Evolutionary conservation across 2,329 filamentous ascomycete genomes (phyloP), one percentile per base, ranked within the genome.

Genomic region (Colletotrichum somersetense): DNA sequence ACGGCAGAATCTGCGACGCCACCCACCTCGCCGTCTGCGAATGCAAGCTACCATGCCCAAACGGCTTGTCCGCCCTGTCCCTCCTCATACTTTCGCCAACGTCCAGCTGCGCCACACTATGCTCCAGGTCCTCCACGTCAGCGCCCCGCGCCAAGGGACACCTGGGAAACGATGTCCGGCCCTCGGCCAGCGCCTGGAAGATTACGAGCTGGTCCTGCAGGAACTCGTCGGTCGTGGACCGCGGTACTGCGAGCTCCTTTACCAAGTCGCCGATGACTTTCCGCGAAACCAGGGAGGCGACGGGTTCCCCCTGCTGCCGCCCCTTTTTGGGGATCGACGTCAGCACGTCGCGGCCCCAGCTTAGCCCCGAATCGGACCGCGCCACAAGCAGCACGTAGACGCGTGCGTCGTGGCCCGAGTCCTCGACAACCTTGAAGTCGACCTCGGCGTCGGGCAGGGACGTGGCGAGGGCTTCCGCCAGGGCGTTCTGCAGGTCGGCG

Each of bases 1-100:
- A 74, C 0, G 87, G 85, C 23, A 91, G 73, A 48, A 91, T 73
- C 76, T 88, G 80, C 40, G 85, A 83, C 1, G 82, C 83, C 30
- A 91, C 86, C 89, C 89, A 91, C 73, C 89, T 83, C 18, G 87
- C 89, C n/a, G 89, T 91, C 53, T 83, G 84, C 0, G 89, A 84
- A 74, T 91, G 89, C 73, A 82, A 80, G 58, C 85, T 88, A 0
- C 89, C 89, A 66, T 88, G 81, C 0, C 89, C 89, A 75, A 90
- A 89, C 0, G 89, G 88, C 68, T 83, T 80, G 18, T 81, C 74
- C 2, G 81, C 81, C 74, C 82, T 85, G 72, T 90, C 87, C 63
- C 78, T 83, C 52, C 79, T 81, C 76, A 83, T 74, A 30, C 76
- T 75, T 26, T 76, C 75, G 1, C 70, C 76, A 6, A 80, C 48